Evolutionary conservation across 2,329 filamentous ascomycete genomes (phyloP), one percentile per base, ranked within the genome.

Genomic region (Monascus ruber): DNA sequence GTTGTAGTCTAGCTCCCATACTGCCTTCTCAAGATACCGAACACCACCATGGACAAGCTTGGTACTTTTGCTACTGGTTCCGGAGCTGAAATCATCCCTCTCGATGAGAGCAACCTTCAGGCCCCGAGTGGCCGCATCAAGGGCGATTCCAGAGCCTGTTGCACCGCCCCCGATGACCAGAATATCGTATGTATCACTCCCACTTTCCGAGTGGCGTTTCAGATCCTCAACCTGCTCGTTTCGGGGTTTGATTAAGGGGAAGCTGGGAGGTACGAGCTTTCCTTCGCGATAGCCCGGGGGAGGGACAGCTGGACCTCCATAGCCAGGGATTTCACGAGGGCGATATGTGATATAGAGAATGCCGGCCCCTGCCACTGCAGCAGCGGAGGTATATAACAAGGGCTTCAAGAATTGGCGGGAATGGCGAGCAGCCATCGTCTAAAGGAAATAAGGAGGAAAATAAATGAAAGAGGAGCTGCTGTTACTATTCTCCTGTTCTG

Each of bases 41-140:
- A 91, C 85, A 55, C 84, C 84, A 49, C 84, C 84, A 63, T 91
- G 84, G 11, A 91, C 85, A 38, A 91, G 72, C 65, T 91, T 91
- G 36, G 84, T 91, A 66, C 82, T 87, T 69, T 89, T 89, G 62
- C 81, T 85, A 67, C 82, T 87, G 32, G 84, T 89, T 26, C 85
- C 84, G 45, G 80, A 74, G 51, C 80, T 81, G 59, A 89, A 91
- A 63, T 91, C 84, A 59, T 89, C 85, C 45, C 83, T 73, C 65
- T 91, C 84, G 10, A 91, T 82, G 37, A 88, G 65, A 8, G 85
- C 84, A 42, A 91, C 84, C 63, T 80, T 85, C 52, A 89, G 66
- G 2, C 84, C 84, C 49, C 84, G 74, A 2, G 84, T 88, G 24
- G 79, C 81, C 29, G 84, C 84, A 62, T 91, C 84, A 34, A 91